Percentiles rank a stretch among this genome's conserved stretches.
These are phyloP conservation scores for Daldinia sp. DNA, from an alignment of 2,329 filamentous ascomycete species.

Conservation along the genomic window DNA sequence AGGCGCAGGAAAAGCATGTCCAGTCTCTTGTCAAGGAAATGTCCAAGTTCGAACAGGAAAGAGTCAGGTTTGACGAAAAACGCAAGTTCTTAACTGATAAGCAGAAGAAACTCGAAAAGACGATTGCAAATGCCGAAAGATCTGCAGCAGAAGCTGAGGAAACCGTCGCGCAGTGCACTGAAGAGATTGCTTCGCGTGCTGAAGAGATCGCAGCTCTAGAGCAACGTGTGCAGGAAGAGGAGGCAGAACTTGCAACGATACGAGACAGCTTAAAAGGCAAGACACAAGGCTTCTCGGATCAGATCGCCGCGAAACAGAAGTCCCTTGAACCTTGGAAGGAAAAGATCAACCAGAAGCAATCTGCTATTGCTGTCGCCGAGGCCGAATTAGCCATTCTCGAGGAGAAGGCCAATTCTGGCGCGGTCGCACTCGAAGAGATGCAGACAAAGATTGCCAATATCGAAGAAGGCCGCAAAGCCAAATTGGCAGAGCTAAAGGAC, in stretches of 20 bases:
- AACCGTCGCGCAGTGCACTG: conserved; percentile 79
- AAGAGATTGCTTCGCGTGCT: conserved; percentile 81
- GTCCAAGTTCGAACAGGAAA: conserved; percentile 93
- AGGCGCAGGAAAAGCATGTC: conserved; percentile 82
- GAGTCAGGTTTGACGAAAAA: conserved; percentile 98
- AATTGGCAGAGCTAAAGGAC: conserved; percentile 79
- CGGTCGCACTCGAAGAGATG: conserved; percentile 84
- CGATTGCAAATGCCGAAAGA: conserved; percentile 80
- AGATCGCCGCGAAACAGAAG: conserved; percentile 93
- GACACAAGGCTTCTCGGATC: conserved; percentile 91
- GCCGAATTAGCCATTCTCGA: conserved; percentile 92
- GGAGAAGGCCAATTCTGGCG: conserved; percentile 89
- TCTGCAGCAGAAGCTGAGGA: conserved; percentile 80
- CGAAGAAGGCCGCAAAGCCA: conserved; percentile 76
- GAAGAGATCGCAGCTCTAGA: conserved; percentile 83
- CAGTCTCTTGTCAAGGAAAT: conserved; percentile 87
- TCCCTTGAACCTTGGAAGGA: conserved; percentile 95
- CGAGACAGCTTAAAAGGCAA: conserved; percentile 92
- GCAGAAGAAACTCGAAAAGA: conserved; percentile 94
- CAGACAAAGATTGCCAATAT: conserved; percentile 82
- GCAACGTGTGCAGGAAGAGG: conserved; percentile 79
- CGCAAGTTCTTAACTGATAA: conserved; percentile 92
- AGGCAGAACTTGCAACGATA: conserved; percentile 84
- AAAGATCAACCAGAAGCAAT: conserved; percentile 96
- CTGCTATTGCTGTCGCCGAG: conserved; percentile 91